Evolutionary conservation across 1,139 yeast species (phyloP), one percentile per base, ranked within the genome.

Genomic region (Hansenula lynferdii): DNA sequence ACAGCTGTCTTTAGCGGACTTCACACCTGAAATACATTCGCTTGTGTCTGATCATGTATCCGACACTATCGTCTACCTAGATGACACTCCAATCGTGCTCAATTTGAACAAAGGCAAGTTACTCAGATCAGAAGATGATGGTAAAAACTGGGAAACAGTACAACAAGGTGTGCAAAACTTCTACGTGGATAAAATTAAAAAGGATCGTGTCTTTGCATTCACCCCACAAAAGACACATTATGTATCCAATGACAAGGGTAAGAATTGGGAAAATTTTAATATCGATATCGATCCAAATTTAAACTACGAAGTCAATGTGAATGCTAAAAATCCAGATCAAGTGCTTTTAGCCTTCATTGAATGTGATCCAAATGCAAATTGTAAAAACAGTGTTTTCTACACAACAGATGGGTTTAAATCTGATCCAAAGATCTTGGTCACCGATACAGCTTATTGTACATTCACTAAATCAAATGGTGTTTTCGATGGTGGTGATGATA

Each of bases 241-340:
- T 48, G 62, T 69, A 19, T 75, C 92, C 6, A 59, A 54, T 20
- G 82, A 84, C 54, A 61, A 65, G 41, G 94, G 92, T 21, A 58
- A 65, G 28, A 53, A 71, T 1, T 85, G 92, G 92, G 45, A 50
- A 2, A 45, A 57, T 21, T 74, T 80, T 51, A 62, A 63, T 6
- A 42, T 53, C 28, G 37, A 66, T 58, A 15, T 42, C 33, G 38
- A 43, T 8, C 15, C 42, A 6, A 47, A 42, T 15, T 9, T 39
- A 14, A 41, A 36, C n/a, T 48, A 46, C 20, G 55, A 51, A 20
- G 49, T 64, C 19, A 48, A 48, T n/a, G 71, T 70, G 53, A 73
- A 78, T 51, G 56, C 67, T 17, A 58, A 57, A 19, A 62, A 72
- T 38, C 55, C 65, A 10, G 66, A 75, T 38, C 58, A 58, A 33